Evolutionary conservation across 2,329 filamentous ascomycete species (phyloP).

Genomic region (Trematosphaeria pertusa): DNA sequence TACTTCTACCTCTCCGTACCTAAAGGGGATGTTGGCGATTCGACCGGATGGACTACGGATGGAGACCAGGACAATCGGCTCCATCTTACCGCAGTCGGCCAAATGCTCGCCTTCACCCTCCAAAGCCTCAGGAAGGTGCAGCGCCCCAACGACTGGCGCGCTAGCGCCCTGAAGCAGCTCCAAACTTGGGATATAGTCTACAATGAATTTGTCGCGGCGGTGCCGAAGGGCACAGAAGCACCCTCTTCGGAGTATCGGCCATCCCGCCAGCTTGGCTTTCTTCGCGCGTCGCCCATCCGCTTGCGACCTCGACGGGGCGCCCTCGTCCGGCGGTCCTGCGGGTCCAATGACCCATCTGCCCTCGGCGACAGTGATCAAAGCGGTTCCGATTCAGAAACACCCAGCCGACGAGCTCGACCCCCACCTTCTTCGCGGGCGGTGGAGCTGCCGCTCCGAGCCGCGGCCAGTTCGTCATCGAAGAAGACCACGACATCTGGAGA

Average conservation of each 20-base stretch:
- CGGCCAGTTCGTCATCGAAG: too few species aligned
- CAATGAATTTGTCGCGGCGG: too few species aligned
- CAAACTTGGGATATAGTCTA: too few species aligned
- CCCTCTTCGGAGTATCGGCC: slow-evolving; percentile 17
- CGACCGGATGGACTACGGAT: slow-evolving; percentile 22
- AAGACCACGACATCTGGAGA: too few species aligned
- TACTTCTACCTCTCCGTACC: slow-evolving; percentile 40
- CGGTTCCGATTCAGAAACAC: too few species aligned
- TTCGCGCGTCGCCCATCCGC: slow-evolving; percentile 2
- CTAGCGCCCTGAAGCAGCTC: too few species aligned
- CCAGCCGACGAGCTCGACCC: too few species aligned
- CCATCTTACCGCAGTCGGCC: slow-evolving; percentile 10
- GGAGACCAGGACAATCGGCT: neutral
- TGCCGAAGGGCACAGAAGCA: too few species aligned
- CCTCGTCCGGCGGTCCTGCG: neutral
- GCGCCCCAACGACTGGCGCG: slow-evolving; percentile 10
- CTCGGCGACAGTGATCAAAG: too few species aligned
- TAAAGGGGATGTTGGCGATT: slow-evolving; percentile 29
- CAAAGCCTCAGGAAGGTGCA: slow-evolving; percentile 8
- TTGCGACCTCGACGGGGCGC: slow-evolving; percentile 1
- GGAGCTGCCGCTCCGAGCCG: too few species aligned
- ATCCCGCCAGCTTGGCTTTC: neutral
- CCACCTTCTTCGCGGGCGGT: too few species aligned
- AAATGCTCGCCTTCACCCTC: slow-evolving; percentile 19
- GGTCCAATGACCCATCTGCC: neutral